These are phyloP conservation scores for Orbilia oligospora DNA, from an alignment of 2,329 filamentous ascomycete species.

Conservation along the genomic window DNA sequence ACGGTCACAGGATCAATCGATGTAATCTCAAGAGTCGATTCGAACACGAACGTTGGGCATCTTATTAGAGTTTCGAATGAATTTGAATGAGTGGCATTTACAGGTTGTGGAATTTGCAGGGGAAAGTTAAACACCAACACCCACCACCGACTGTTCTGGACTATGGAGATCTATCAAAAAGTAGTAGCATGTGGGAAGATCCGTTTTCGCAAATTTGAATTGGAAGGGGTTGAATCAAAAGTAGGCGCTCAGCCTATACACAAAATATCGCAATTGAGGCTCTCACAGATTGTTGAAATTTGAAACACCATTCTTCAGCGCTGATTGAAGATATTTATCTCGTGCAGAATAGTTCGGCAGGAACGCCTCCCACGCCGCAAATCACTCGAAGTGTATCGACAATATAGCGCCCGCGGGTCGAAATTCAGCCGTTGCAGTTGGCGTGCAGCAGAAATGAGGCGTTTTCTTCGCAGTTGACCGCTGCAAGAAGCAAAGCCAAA, in stretches of 20 bases:
- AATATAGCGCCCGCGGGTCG: constrained; percentile 26
- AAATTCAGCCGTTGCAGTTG: constrained; percentile 54
- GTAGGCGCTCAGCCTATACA: constrained; percentile 36
- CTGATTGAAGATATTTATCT: constrained; percentile 15
- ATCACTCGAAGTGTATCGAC: too few species aligned
- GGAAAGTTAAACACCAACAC: constrained; percentile 18
- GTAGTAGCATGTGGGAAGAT: constrained; percentile 15
- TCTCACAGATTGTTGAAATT: constrained; percentile 9
- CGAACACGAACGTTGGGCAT: constrained; percentile 11
- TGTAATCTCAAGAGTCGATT: not conserved
- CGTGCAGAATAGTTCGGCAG: constrained; percentile 20
- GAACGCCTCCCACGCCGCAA: not conserved
- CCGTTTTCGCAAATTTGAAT: constrained; percentile 24
- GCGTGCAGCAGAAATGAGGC: constrained; percentile 36
- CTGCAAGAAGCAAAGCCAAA: constrained; percentile 38
- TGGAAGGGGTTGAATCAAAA: constrained; percentile 30
- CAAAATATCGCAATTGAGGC: constrained; percentile 30
- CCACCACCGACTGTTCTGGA: constrained; percentile 39
- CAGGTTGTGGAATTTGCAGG: constrained; percentile 26
- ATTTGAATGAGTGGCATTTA: constrained; percentile 9
- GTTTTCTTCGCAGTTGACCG: constrained; percentile 31
- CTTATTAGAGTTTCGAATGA: constrained; percentile 24
- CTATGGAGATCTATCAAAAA: constrained; percentile 22
- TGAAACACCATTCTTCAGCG: constrained; percentile 18
- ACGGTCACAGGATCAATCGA: constrained; percentile 22